Conservation (phyloP, 2,329 filamentous ascomycete species). For the Dothideomycetes sp. region DNA sequence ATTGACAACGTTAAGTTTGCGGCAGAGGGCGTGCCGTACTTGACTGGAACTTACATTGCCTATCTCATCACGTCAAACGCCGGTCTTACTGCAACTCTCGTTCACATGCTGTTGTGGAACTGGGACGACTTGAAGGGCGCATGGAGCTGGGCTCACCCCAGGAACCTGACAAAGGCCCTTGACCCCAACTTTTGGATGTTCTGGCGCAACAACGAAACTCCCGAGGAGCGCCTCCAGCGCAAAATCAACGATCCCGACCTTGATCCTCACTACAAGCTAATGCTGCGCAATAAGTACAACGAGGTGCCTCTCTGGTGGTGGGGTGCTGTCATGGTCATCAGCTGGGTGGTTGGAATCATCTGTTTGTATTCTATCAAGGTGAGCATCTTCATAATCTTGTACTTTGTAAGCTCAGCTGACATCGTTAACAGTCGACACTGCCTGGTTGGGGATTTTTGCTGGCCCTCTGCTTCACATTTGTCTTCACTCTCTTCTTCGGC, state of each 20-base stretch:
- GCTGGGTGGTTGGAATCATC: constrained; percentile 15
- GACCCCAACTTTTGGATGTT: constrained; percentile 15
- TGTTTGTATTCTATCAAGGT: too few relatives aligned
- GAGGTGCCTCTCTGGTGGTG: constrained; percentile 23
- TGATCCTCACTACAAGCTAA: constrained; percentile 23
- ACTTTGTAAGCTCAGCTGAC: too few relatives aligned
- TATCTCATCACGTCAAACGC: constrained; percentile 35
- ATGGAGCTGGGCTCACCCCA: constrained; percentile 19
- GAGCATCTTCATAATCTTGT: too few relatives aligned
- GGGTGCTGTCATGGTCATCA: constrained; percentile 13
- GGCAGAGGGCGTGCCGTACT: constrained; percentile 28
- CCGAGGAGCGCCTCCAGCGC: constrained; percentile 13
- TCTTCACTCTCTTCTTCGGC: constrained; percentile 17
- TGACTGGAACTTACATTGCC: constrained; percentile 23
- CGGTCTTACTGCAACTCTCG: constrained; percentile 35
- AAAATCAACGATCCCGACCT: constrained; percentile 14
- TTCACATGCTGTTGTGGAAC: constrained; percentile 28
- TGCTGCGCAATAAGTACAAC: constrained; percentile 18
- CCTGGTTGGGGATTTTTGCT: too few relatives aligned
- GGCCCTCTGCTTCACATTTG: not conserved
- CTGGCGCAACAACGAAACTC: constrained; percentile 15
- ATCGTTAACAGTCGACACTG: too few relatives aligned
- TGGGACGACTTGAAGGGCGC: constrained; percentile 26
- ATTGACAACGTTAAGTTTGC: constrained; percentile 26
- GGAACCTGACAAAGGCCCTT: constrained; percentile 14